These are phyloP conservation scores for Paraphoma chrysanthemicola DNA, from an alignment of 2,329 filamentous ascomycete genomes.

Conservation along the genomic window DNA sequence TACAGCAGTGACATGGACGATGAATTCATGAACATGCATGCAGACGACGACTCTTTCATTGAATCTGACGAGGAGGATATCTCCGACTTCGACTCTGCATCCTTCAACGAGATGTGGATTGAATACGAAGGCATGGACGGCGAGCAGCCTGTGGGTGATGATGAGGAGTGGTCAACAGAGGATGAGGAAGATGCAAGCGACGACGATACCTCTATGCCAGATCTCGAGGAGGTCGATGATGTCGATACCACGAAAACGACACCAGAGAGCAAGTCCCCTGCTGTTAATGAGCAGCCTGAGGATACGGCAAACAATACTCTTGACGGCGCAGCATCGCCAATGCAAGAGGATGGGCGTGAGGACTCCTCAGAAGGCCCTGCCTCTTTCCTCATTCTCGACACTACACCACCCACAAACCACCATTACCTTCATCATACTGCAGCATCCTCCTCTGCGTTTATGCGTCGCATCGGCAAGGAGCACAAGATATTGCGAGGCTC, in stretches of 20 bases:
- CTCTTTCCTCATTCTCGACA: constrained; percentile 47
- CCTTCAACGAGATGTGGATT: constrained; percentile 47
- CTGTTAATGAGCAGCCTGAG: constrained; percentile 27
- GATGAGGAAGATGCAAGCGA: constrained; percentile 36
- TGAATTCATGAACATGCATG: constrained; percentile 31
- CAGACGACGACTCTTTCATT: constrained; percentile 39
- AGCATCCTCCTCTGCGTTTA: constrained; percentile 52
- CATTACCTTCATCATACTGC: constrained; percentile 47
- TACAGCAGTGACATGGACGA: constrained; percentile 53
- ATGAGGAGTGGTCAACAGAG: constrained; percentile 47
- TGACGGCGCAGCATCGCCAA: constrained; percentile 3
- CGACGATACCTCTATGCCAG: constrained; percentile 43
- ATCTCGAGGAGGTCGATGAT: constrained; percentile 23
- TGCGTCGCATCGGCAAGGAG: constrained; percentile 64
- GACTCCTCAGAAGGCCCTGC: constrained; percentile 10
- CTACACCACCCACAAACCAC: constrained; percentile 41
- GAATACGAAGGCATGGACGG: constrained; percentile 48
- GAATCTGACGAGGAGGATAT: constrained; percentile 42
- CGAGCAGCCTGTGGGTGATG: constrained; percentile 36
- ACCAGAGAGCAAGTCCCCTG: constrained; percentile 36
- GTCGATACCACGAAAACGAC: constrained; percentile 45
- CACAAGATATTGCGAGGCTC: constrained; percentile 63
- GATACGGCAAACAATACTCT: constrained; percentile 4
- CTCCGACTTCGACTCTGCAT: constrained; percentile 41
- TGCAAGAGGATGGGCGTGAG: constrained; percentile 15